phyloP scores from a whole-genome alignment of 352 stramenopile species.

The Globisporangium spinosum region DNA sequence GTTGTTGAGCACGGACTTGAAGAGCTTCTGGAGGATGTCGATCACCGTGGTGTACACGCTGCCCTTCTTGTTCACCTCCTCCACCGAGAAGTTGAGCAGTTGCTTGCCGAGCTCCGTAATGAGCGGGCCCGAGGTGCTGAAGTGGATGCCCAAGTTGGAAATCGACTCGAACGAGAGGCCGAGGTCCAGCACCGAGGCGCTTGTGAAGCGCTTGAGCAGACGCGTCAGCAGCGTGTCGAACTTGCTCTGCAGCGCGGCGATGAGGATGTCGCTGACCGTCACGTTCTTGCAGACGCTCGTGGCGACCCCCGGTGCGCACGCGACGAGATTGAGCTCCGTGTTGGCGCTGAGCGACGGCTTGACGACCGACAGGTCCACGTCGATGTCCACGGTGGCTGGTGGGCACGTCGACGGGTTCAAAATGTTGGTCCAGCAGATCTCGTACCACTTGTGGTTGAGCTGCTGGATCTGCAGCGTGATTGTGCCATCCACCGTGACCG shows the following conservation, averaged over 20 bases:
- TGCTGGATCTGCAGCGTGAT: conserved; percentile 10
- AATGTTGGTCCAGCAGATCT: conserved; percentile 14
- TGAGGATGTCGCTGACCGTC: conserved; percentile 13
- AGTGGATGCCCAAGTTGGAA: conserved; percentile 8
- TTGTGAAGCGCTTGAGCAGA: conserved; percentile 12
- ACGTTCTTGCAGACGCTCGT: conserved; percentile 11
- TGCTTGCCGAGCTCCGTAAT: conserved; percentile 12
- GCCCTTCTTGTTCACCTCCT: conserved; percentile 14
- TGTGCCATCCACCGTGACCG: conserved; percentile 4
- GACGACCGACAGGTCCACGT: conserved; percentile 6
- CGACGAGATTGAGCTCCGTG: conserved; percentile 2
- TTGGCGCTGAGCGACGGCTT: conserved; percentile 9
- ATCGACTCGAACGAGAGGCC: conserved; percentile 15
- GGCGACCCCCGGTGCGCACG: neutral
- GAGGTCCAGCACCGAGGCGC: conserved; percentile 2
- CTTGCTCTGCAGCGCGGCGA: conserved; percentile 9
- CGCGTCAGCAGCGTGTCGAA: conserved; percentile 6
- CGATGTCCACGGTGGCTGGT: conserved; percentile 5
- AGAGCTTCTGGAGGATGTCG: conserved; percentile 7
- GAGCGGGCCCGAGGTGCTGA: conserved; percentile 8
- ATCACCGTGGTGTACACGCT: conserved; percentile 6
- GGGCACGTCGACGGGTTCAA: conserved; percentile 5
- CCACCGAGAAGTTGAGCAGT: conserved; percentile 10
- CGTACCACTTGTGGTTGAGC: conserved; percentile 16
- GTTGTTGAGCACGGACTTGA: conserved; percentile 16